Evolutionary conservation across 805 yeast species (phyloP), one percentile per base, ranked within the genome.

Genomic region (Candida patagonica): DNA sequence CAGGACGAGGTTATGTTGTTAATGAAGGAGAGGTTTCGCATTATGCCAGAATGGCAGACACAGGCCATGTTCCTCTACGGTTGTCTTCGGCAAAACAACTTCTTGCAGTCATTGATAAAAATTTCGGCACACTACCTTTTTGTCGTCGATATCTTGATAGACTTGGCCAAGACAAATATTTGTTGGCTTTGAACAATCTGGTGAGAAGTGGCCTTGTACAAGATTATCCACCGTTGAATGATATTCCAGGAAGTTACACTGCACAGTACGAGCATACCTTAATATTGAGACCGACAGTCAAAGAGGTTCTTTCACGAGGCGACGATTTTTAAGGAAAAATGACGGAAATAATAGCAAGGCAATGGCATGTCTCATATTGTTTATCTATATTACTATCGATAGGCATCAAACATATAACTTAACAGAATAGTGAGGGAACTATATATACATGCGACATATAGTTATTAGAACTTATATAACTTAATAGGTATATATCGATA

Each of bases 221-320:
- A 53, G 98, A 86, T 49, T 87, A 92, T 53, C 96, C 96, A 13
- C 99, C 99, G 5, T 66, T 92, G 49, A 79, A 74, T 40, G 99
- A 92, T 58, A 63, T 70, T 15, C 72, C 68, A 44, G 97, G 97
- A 9, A 71, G 81, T 35, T 88, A 83, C 70, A 92, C 97, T 27
- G 98, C 98, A 0, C 99, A 92, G 63, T 89, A 63, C 56, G 99
- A 92, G 61, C 99, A 92, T 65, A 92, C 99, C 1, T 73, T 89
- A 35, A 68, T 92, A 49, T 67, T 92, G 53, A 92, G 88, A 55
- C 94, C 96, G 22, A 85, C 85, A 43, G 76, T 75, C 62, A 92
- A 89, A 67, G 99, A 92, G 63, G 89, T 92, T 33, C 87, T 92
- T 16, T 84, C 96, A 10, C 74, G 89, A 50, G 98, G 99, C 37